Evolutionary conservation across 768 basidiomycete species (phyloP).

Genomic region (Auriscalpium microsporum): DNA sequence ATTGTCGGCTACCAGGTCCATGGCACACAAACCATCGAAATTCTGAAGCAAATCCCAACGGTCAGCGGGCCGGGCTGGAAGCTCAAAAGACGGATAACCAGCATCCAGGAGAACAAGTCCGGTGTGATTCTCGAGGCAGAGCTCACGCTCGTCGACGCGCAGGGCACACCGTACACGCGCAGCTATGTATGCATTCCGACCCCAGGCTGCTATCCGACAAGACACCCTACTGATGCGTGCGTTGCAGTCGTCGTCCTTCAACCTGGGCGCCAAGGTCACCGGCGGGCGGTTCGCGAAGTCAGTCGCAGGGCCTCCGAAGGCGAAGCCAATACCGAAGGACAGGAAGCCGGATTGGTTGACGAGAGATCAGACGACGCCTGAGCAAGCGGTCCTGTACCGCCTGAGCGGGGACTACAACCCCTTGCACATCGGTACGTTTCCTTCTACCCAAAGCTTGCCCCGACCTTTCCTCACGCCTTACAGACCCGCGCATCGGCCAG

Average conservation of each 20-base stretch:
- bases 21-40: slow-evolving; percentile 70
- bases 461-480: not conserved
- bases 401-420: slow-evolving; percentile 47
- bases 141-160: slow-evolving; percentile 50
- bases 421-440: slow-evolving; percentile 35
- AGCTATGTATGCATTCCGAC: slow-evolving; percentile 28
- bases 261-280: slow-evolving; percentile 33
- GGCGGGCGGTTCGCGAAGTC: slow-evolving; percentile 32
- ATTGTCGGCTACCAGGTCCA: slow-evolving; percentile 45
- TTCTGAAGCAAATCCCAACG: slow-evolving; percentile 67
- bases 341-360: slow-evolving; percentile 33
- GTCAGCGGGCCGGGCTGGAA: slow-evolving; percentile 78
- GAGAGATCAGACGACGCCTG: slow-evolving; percentile 30
- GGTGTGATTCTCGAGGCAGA: slow-evolving; percentile 69
- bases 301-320: slow-evolving; percentile 28
- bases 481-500: slow-evolving; percentile 69
- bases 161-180: slow-evolving; percentile 37
- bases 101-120: slow-evolving; percentile 74
- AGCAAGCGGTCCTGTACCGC: slow-evolving; percentile 39
- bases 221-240: not conserved
- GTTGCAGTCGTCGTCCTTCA: slow-evolving; percentile 31
- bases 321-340: slow-evolving; percentile 29
- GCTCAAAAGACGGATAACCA: slow-evolving; percentile 54
- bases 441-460: not conserved
- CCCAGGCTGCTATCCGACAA: not conserved